phyloP scores from a whole-genome alignment of 768 basidiomycete genomes.

The Hericium coralloides region DNA sequence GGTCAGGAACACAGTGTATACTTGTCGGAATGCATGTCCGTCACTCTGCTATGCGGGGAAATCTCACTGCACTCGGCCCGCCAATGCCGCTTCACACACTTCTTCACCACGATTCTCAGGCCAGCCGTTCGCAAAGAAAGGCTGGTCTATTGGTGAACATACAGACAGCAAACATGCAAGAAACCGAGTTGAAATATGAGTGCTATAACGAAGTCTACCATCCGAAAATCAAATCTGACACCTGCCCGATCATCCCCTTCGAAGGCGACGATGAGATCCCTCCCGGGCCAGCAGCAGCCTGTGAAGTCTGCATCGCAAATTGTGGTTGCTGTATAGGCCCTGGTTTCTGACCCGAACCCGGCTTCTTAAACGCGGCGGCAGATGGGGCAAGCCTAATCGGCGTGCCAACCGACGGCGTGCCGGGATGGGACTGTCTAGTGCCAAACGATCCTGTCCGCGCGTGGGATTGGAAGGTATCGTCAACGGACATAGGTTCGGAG shows the following conservation, averaged over 20 bases:
- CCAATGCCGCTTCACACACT: background rate
- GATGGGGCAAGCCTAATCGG: constrained; percentile 69
- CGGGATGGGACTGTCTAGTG: constrained; percentile 31
- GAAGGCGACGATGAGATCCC: constrained; percentile 26
- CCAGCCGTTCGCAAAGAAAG: background rate
- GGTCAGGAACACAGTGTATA: background rate
- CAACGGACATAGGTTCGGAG: constrained; percentile 11
- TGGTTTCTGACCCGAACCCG: constrained; percentile 18
- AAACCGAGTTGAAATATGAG: too few relatives aligned
- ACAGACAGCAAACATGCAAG: too few relatives aligned
- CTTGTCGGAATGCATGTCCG: background rate
- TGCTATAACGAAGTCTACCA: constrained; percentile 37
- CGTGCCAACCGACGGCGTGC: constrained; percentile 47
- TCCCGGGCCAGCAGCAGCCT: background rate
- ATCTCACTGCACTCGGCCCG: background rate
- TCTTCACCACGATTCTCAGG: background rate
- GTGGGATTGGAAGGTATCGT: constrained; percentile 18
- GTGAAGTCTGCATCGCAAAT: constrained; percentile 13
- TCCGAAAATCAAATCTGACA: constrained; percentile 75
- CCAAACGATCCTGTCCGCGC: constrained; percentile 33
- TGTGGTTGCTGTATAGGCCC: constrained; percentile 5
- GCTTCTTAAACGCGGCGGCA: constrained; percentile 59
- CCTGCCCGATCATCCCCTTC: constrained; percentile 62
- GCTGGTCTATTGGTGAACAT: too few relatives aligned
- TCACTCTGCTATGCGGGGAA: background rate